These are phyloP conservation scores for Syncephalis fuscata DNA, from an alignment of 371 early-diverging fungal species.

Conservation along the genomic window DNA sequence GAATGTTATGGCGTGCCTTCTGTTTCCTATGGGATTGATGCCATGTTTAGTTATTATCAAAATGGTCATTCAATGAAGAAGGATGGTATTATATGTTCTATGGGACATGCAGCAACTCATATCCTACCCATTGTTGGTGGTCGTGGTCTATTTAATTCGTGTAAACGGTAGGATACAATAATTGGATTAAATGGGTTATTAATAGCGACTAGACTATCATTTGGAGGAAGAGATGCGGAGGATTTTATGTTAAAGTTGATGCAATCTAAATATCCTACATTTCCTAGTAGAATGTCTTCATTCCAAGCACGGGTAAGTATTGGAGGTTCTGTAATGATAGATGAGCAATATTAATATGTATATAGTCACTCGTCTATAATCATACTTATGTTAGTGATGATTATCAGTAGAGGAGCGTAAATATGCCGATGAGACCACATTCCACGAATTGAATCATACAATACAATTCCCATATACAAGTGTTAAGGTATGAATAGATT, in stretches of 20 bases:
- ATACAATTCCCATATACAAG: slow-evolving; percentile 59
- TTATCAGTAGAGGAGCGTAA: slow-evolving; percentile 42
- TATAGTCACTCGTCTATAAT: slow-evolving; percentile 36
- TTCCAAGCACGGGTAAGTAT: slow-evolving; percentile 45
- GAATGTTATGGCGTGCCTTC: slow-evolving; percentile 66
- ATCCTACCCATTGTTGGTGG: slow-evolving; percentile 56
- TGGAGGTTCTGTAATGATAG: neutral
- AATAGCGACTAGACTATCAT: slow-evolving; percentile 20
- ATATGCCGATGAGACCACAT: slow-evolving; percentile 28
- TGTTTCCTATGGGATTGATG: slow-evolving; percentile 71
- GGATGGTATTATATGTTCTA: slow-evolving; percentile 54
- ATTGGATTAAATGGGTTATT: neutral
- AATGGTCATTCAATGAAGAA: slow-evolving; percentile 27
- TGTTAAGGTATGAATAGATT: slow-evolving; percentile 15
- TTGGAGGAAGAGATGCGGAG: slow-evolving; percentile 52
- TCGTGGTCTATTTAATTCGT: slow-evolving; percentile 30
- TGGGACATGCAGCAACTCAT: slow-evolving; percentile 53
- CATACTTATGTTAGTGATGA: slow-evolving; percentile 58
- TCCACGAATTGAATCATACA: slow-evolving; percentile 35
- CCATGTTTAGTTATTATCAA: slow-evolving; percentile 64
- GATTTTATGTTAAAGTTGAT: slow-evolving; percentile 71
- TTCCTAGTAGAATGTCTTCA: slow-evolving; percentile 63
- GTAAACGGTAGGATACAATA: slow-evolving; percentile 28
- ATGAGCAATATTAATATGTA: neutral
- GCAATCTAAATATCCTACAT: slow-evolving; percentile 80